Evolutionary conservation across 1,139 yeast genomes (phyloP).

Genomic region (Entelexis sorbosivorans): DNA sequence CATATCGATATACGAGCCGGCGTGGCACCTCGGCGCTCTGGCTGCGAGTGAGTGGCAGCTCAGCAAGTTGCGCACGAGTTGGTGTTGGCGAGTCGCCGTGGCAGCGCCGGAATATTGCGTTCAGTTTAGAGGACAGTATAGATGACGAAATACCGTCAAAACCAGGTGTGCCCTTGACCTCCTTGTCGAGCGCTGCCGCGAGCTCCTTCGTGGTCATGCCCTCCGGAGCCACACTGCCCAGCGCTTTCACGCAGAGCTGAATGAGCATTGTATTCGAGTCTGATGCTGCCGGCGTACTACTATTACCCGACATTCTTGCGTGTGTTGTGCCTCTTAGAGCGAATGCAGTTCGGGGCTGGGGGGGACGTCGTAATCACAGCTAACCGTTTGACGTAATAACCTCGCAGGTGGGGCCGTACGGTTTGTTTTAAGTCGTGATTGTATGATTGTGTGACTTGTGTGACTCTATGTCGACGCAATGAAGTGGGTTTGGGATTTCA

Average conservation of each 20-base stretch:
- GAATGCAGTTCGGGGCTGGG: background rate
- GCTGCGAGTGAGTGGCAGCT: constrained; percentile 26
- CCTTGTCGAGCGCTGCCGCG: constrained; percentile 24
- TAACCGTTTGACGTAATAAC: constrained; percentile 1
- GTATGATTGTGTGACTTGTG: constrained; percentile 10
- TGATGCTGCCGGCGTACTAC: background rate
- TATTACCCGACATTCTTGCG: background rate
- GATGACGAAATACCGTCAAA: constrained; percentile 28
- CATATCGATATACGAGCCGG: constrained; percentile 25
- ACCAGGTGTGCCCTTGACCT: constrained; percentile 17
- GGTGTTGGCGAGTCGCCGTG: constrained; percentile 24
- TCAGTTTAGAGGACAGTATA: constrained; percentile 29
- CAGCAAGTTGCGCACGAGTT: constrained; percentile 18
- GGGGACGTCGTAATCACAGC: background rate
- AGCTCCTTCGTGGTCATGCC: constrained; percentile 29
- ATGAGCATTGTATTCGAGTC: constrained; percentile 22
- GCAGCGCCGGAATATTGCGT: constrained; percentile 28
- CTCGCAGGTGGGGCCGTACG: constrained; percentile 5
- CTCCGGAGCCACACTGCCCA: constrained; percentile 23
- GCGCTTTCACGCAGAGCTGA: constrained; percentile 24
- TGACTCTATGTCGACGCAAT: constrained; percentile 1
- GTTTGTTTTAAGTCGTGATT: constrained; percentile 8
- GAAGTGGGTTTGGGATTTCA: background rate
- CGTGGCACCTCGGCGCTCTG: constrained; percentile 26
- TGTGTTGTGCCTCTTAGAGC: background rate